phyloP scores from a whole-genome alignment of 1,284 basidiomycete genomes.

The Boletus albobrunnescens region DNA sequence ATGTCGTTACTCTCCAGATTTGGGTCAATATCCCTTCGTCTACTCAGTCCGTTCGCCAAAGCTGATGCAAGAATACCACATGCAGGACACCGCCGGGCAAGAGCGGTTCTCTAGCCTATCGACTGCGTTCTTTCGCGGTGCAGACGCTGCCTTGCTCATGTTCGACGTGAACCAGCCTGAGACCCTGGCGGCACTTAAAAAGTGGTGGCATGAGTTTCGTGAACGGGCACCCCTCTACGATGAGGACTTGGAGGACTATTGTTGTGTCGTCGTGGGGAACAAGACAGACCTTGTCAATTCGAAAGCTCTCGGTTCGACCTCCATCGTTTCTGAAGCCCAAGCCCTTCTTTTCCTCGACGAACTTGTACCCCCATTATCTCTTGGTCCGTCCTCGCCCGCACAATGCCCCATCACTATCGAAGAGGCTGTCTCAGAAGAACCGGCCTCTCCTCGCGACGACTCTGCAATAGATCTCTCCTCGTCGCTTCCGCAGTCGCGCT shows the following conservation, averaged over 20 bases:
- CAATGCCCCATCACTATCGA: constrained; percentile 31
- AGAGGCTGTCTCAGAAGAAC: constrained; percentile 17
- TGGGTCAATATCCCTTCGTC: constrained; percentile 53
- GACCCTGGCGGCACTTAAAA: constrained; percentile 54
- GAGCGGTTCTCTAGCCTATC: constrained; percentile 80
- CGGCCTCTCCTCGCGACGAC: constrained; percentile 1
- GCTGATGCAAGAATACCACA: constrained; percentile 12
- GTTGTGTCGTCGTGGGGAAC: constrained; percentile 75
- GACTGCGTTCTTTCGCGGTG: constrained; percentile 76
- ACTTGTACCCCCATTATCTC: constrained; percentile 48
- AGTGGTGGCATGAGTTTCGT: constrained; percentile 76
- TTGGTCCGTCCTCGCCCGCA: constrained; percentile 25
- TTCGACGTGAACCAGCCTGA: constrained; percentile 69
- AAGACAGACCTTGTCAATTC: constrained; percentile 57
- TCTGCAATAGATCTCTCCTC: constrained; percentile 14
- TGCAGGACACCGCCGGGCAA: constrained; percentile 74
- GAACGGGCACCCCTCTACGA: constrained; percentile 61
- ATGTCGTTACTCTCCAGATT: constrained; percentile 66
- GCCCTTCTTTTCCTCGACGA: constrained; percentile 49
- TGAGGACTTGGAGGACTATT: constrained; percentile 60
- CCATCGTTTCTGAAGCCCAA: constrained; percentile 35
- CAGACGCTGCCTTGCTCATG: constrained; percentile 76
- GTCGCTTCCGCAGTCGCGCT: constrained; percentile 18
- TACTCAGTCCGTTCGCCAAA: constrained; percentile 1
- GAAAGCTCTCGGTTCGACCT: constrained; percentile 3